Evolutionary conservation across 768 basidiomycete species (phyloP).

Genomic region (Tephrocybe sp.): DNA sequence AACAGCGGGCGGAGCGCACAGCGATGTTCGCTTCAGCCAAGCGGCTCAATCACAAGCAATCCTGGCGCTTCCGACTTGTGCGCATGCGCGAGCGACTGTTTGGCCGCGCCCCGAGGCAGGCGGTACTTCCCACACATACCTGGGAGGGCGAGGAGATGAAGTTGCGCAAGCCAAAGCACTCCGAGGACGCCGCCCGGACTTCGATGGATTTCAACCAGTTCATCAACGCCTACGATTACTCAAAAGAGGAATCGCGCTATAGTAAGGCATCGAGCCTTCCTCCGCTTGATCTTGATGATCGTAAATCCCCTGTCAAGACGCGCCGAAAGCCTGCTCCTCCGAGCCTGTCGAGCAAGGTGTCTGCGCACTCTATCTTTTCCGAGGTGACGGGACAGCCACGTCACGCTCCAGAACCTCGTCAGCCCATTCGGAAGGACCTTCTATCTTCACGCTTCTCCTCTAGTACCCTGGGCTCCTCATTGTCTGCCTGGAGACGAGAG

Average conservation of each 20-base stretch:
- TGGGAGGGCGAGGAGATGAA: slow-evolving; percentile 43
- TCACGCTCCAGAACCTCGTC: slow-evolving; percentile 66
- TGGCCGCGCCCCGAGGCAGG: slow-evolving; percentile 33
- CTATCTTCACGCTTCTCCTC: slow-evolving; percentile 47
- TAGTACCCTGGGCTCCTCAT: slow-evolving; percentile 39
- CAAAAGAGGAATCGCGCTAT: slow-evolving; percentile 34
- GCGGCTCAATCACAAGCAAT: slow-evolving; percentile 40
- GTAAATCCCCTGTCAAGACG: slow-evolving; percentile 10
- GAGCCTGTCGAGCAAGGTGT: slow-evolving; percentile 26
- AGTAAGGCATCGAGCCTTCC: slow-evolving; percentile 39
- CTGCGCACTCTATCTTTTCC: slow-evolving; percentile 61
- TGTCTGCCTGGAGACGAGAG: slow-evolving; percentile 20
- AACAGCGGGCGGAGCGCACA: slow-evolving; percentile 65
- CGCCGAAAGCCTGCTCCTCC: slow-evolving; percentile 16
- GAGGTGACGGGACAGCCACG: slow-evolving; percentile 64
- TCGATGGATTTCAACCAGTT: slow-evolving; percentile 50
- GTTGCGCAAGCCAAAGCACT: slow-evolving; percentile 46
- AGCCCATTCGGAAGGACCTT: slow-evolving; percentile 53
- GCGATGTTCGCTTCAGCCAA: slow-evolving; percentile 61
- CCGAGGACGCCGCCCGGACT: slow-evolving; percentile 45
- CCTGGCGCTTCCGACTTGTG: slow-evolving; percentile 56
- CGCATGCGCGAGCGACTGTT: slow-evolving; percentile 60
- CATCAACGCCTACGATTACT: slow-evolving; percentile 46
- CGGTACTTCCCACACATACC: slow-evolving; percentile 18
- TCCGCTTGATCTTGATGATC: slow-evolving; percentile 30